These are phyloP conservation scores for Candida tallmaniae DNA, from an alignment of 805 yeast species.

Conservation along the genomic window DNA sequence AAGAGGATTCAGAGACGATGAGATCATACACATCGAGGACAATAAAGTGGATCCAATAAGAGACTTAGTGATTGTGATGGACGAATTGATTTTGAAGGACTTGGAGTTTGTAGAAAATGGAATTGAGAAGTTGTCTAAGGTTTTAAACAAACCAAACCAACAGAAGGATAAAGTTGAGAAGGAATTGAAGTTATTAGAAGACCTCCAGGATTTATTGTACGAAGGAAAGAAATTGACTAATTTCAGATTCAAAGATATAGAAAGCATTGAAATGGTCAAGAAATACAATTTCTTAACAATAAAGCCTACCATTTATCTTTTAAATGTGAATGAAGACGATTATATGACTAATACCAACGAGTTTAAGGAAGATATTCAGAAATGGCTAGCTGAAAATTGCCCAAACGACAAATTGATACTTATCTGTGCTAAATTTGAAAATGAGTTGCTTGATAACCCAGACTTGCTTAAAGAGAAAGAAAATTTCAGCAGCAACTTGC, in stretches of 20 bases:
- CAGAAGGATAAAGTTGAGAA: slow-evolving; percentile 20
- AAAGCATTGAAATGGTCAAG: slow-evolving; percentile 64
- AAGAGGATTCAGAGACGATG: slow-evolving; percentile 96
- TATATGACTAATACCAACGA: slow-evolving; percentile 51
- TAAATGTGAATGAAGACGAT: slow-evolving; percentile 72
- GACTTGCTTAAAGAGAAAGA: slow-evolving; percentile 5
- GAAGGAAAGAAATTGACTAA: slow-evolving; percentile 59
- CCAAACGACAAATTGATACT: slow-evolving; percentile 47
- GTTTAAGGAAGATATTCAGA: slow-evolving; percentile 45
- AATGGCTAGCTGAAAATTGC: slow-evolving; percentile 65
- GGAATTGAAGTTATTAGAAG: slow-evolving; percentile 28
- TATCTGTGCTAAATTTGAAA: slow-evolving; percentile 48
- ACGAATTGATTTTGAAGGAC: slow-evolving; percentile 57
- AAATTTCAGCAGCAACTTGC: slow-evolving; percentile 48
- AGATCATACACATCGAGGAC: slow-evolving; percentile 81
- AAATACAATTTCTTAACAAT: slow-evolving; percentile 75
- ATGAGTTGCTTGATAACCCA: slow-evolving; percentile 23
- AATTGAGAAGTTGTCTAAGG: slow-evolving; percentile 26
- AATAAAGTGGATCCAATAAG: slow-evolving; percentile 51
- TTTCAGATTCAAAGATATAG: slow-evolving; percentile 52
- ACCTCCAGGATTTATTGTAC: slow-evolving; percentile 29
- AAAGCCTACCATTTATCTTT: slow-evolving; percentile 77
- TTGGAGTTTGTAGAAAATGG: slow-evolving; percentile 58
- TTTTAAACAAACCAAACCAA: slow-evolving; percentile 25
- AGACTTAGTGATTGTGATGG: slow-evolving; percentile 59